Evolutionary conservation across 2,329 filamentous ascomycete species (phyloP), one percentile per base, ranked within the genome.

Genomic region (Colletotrichum sojae): DNA sequence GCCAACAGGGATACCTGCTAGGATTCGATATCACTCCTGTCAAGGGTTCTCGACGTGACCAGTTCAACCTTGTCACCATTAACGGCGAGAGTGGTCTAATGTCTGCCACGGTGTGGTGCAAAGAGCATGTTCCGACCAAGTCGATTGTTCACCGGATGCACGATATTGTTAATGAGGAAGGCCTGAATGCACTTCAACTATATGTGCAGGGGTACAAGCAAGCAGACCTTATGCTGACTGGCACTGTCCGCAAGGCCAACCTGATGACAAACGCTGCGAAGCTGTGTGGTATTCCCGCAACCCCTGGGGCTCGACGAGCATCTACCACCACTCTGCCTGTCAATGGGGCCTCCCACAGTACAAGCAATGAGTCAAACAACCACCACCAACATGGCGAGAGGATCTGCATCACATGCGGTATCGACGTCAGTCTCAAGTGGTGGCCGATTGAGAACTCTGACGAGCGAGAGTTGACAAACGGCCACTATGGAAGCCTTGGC

Each of bases 171-270:
- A 90, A 91, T 63, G 90, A 92, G 20, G 85, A 85, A n/a, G 90
- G 90, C n/a, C 81, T 90, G 61, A 97, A 91, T 74, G 94, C 93
- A 10, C 83, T 99, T 57, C 94, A 98, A 78, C 85, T 97, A 27
- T 99, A 93, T 78, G 93, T 92, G 52, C 91, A 92, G 73, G 94
- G 91, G 67, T 98, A 94, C 84, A 99, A 99, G 80, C 95, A 98
- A 81, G 95, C 96, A 9, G 96, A 99, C 77, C 87, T 95, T 48
- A 90, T 93, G 3, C 83, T 98, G 74, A 98, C 95, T 2, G 96
- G 96, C 31, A 98, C 95, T 18, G 94, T 96, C 22, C 92, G 96
- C 63, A 98, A 97, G 80, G 95, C 96, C 22, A 96, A 94, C 68
- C 87, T 96, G 49, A 88, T 91, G 76, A 89, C 89, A 65, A 86